phyloP scores from a whole-genome alignment of 495 filamentous ascomycete species.

The Penicillium bialowiezense region DNA sequence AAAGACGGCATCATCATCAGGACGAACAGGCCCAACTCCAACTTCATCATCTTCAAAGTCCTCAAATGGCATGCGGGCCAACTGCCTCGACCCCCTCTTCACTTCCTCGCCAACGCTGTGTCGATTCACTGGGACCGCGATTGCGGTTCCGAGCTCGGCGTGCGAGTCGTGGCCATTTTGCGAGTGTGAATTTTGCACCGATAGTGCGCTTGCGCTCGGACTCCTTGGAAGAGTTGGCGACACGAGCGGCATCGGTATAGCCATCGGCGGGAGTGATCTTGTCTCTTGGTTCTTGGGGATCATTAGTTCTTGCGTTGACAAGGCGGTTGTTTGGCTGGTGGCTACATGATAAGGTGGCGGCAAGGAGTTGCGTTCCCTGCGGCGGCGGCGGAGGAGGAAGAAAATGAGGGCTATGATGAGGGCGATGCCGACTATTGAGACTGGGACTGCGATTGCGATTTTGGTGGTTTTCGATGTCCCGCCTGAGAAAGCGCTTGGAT shows the following conservation, averaged over 20 bases:
- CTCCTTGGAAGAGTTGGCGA: not conserved
- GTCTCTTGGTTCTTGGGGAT: not conserved
- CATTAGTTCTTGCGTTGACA: constrained; percentile 22
- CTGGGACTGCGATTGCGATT: constrained; percentile 38
- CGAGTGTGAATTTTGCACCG: not conserved
- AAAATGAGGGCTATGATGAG: constrained; percentile 24
- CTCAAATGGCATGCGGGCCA: constrained; percentile 27
- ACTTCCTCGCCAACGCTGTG: constrained; percentile 12
- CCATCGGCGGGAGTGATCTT: not conserved
- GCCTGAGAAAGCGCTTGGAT: constrained; percentile 6
- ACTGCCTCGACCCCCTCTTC: constrained; percentile 3
- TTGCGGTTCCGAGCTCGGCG: constrained; percentile 11
- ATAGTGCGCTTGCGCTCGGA: not conserved
- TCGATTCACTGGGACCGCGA: constrained; percentile 16
- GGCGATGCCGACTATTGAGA: constrained; percentile 30
- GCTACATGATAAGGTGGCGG: constrained; percentile 13
- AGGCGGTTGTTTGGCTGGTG: constrained; percentile 1
- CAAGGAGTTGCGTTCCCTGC: constrained; percentile 11
- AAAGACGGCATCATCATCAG: constrained; percentile 28
- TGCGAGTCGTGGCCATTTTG: not conserved
- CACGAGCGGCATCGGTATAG: constrained; percentile 7
- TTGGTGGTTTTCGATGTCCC: constrained; percentile 24
- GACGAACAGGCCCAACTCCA: constrained; percentile 6
- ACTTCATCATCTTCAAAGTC: constrained; percentile 20
- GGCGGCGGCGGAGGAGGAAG: constrained; percentile 25